Evolutionary conservation across 306 rosid species (phyloP), one percentile per base, ranked within the genome.

Genomic region (Prunus padus): DNA sequence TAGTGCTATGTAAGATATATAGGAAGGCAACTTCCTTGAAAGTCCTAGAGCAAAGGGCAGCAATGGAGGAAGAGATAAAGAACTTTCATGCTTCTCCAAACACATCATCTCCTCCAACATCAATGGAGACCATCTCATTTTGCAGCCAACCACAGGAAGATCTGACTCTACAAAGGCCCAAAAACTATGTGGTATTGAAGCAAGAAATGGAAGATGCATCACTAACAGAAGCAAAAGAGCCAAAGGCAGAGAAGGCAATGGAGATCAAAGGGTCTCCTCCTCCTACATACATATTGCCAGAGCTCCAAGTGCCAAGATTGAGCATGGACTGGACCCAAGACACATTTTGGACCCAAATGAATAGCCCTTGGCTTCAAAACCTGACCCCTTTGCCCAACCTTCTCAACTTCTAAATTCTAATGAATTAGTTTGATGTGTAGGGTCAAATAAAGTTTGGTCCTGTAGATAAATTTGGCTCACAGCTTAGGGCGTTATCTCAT

Each of bases 1-100:
- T 90, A 33, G 99, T 95, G 14, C 55, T 95, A 28, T 95, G 99
- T 88, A 95, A 92, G 85, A 91, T 95, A 69, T 95, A 95, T 22
- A 70, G 95, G 76, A 95, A 95, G 86, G 99, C 99, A 69, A 95
- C 99, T 73, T 92, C 99, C 0, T 85, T 95, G 96, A 95, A 95
- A 72, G 99, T 89, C 51, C 65, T 95, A 12, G 99, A 95, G 81
- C 91, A 92, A 77, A 95, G 97, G 52, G 97, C 97, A 76, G 90
- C 91, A 23, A 73, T 72, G 72, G 97, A 90, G 77, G 96, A 88
- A 82, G 96, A 92, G 69, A 81, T 68, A 77, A 90, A 80, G 81
- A 86, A 52, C 76, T 64, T 89, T 0, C 74, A 63, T 44, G 85
- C 84, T 19, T 87, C 86, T 59, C 86, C 87, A 19, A 12, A 73